Conservation (phyloP, 139 green algal genomes). For the Ostreobium quekettii region DNA sequence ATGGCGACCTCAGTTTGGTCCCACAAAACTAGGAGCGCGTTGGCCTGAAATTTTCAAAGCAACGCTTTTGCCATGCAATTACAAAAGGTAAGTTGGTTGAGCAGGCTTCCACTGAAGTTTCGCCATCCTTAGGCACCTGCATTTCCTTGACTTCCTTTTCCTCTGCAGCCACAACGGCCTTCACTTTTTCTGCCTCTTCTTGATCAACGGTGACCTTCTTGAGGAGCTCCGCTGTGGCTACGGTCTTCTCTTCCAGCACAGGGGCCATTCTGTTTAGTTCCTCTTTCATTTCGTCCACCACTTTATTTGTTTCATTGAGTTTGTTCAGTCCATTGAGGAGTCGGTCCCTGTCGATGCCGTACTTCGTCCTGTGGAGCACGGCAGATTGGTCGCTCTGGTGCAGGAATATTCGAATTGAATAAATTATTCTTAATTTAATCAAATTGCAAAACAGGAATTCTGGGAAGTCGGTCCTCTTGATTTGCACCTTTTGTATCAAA, state of each 20-base stretch:
- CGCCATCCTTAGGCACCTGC: conserved; percentile 21
- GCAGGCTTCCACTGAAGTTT: no score
- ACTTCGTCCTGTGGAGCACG: conserved; percentile 35
- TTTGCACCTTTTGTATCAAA: no score
- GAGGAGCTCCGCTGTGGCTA: conserved; percentile 59
- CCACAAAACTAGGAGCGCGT: no score
- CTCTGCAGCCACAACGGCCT: conserved; percentile 51
- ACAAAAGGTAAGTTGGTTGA: no score
- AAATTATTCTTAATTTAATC: no score
- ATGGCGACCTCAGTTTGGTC: no score
- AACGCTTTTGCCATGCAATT: no score
- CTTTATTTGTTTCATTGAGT: conserved; percentile 64
- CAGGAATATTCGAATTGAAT: no score
- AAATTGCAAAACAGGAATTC: no score
- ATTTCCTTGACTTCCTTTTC: conserved; percentile 65
- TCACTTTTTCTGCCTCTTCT: conserved; percentile 60
- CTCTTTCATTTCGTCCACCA: conserved; percentile 71
- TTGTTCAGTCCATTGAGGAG: conserved; percentile 73
- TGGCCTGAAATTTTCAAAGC: no score
- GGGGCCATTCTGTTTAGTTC: conserved; percentile 64
- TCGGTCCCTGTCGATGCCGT: conserved; percentile 42
- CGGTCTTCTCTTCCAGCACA: conserved; percentile 59
- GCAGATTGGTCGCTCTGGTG: no score
- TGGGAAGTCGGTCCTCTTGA: no score
- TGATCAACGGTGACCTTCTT: conserved; percentile 51